Evolutionary conservation across 345 rosid species (phyloP).

Genomic region (Lepidium aucheri): DNA sequence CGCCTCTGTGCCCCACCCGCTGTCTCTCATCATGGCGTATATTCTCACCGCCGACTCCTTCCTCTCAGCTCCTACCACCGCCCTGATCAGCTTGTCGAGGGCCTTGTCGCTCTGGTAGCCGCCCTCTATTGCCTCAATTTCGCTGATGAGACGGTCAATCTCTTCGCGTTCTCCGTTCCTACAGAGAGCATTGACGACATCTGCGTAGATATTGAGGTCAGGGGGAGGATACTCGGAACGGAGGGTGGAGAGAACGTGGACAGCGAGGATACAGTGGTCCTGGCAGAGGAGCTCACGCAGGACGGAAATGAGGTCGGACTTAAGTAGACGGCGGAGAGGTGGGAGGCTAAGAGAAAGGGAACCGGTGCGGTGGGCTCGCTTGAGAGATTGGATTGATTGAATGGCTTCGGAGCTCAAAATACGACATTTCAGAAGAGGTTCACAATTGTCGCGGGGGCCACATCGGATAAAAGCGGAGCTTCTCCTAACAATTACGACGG

Average conservation of each 20-base stretch:
- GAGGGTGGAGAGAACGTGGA: constrained; percentile 59
- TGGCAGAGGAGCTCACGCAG: constrained; percentile 85
- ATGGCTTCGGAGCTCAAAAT: constrained; percentile 82
- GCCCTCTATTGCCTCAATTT: constrained; percentile 35
- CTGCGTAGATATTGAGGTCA: constrained; percentile 54
- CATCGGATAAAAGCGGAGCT: constrained; percentile 34
- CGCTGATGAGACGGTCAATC: constrained; percentile 50
- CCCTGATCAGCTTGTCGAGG: constrained; percentile 44
- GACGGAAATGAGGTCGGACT: constrained; percentile 51
- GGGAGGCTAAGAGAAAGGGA: constrained; percentile 29
- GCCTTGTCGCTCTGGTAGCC: constrained; percentile 42
- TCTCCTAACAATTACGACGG: background rate
- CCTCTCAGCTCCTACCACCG: constrained; percentile 49
- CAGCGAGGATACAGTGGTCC: constrained; percentile 56
- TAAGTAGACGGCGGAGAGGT: constrained; percentile 72
- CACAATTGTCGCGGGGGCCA: constrained; percentile 71
- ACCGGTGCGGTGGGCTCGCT: constrained; percentile 44
- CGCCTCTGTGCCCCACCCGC: constrained; percentile 50
- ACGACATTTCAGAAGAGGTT: constrained; percentile 80
- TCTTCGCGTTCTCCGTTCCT: constrained; percentile 38
- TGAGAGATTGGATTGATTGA: constrained; percentile 79
- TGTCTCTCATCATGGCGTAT: constrained; percentile 48
- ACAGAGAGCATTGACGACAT: constrained; percentile 45
- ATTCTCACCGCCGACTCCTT: constrained; percentile 70
- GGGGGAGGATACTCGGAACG: constrained; percentile 49